Base-by-base conservation (phyloP, 164 flowering plant species). In the Macadamia tetraphylla region DNA sequence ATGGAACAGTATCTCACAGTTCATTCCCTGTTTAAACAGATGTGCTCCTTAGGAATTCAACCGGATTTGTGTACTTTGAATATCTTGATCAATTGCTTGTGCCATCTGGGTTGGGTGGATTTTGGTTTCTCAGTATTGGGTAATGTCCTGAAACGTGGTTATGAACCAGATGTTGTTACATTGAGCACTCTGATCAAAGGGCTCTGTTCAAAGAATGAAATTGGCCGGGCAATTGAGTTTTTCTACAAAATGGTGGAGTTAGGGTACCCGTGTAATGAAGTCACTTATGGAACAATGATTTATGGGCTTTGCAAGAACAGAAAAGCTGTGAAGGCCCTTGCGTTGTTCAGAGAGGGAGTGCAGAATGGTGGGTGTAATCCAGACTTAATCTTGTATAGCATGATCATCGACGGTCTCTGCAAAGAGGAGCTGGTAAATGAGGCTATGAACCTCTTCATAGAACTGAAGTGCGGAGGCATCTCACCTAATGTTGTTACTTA, bases 291-390 rank as follows among this genome's bases (percentile, higher is more conserved):
- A 61, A 52, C 61, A 2, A 53, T 69, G 18, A 14, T 69, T 1
- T 52, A 62, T 32, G 65, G 66, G 17, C 32, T 69, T 10, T 69
- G 66, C 57, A 69, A 69, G 55, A 14, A 32, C 12, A 66, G 66
- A 7, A 6, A 9, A 17, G n/a, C 29, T 29, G 6, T 6, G 6
- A 6, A 6, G 1, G 72, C 72, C 52, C 18, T 69, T 32, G 43
- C 18, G 2, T 62, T 62, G 49, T 31, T 69, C 1, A 62, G 32
- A 53, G 35, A 3, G 1, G 62, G 62, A 66, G 66, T 15, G 58
- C 17, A 17, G 43, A 29, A 62, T 18, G 35, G 17, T 6, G 17
- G 51, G 32, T 18, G 6, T 23, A 17, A 32, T 9, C 66, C 66
- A 0, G n/a, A 69, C 40, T 60, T 62, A 17, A 55, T 63, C 17